Base-by-base conservation (phyloP, 2,329 filamentous ascomycete genomes). In the Hyphodiscus sp. region DNA sequence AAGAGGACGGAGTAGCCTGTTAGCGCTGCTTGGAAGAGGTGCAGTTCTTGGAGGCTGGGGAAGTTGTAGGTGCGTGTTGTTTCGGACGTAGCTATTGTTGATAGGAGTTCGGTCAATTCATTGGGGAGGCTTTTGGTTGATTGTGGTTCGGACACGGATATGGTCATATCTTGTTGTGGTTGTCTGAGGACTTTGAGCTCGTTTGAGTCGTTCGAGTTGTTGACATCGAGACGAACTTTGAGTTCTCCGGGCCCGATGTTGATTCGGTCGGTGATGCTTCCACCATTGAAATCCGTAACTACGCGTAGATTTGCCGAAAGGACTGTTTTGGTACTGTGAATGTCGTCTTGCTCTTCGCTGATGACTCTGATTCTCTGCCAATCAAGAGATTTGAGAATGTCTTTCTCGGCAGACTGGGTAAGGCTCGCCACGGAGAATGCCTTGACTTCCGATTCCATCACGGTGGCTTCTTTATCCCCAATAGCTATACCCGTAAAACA, bases 1-100 rank as follows among this genome's bases (percentile, higher is more conserved):
- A 85, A 91, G 8, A 87, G 72, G 16, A 96, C 89, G 23, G 76
- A 76, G 69, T 87, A 95, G 0, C 91, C 89, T 0, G 90, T 95
- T 52, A 95, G 74, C 2, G 89, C 87, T 47, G 77, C 75, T 67
- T 96, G 82, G 69, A 96, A 95, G 8, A 76, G 73, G 67, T 96
- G 91, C 11, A 96, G 74, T 61, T 91, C 85, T 68, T 73, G 71
- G 47, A 85, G 69, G 41, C 76, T 79, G n/a, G 76, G 75, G 63
- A 90, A 90, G 47, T 81, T 80, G 62, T 89, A 85, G 1, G 81
- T 86, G 26, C 91, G 83, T 50, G 91, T 79, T 0, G 89, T 64
- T 49, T 90, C 45, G 80, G 78, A 20, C 76, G 77, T 63, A 58
- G 77, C 69, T 67, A 87, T 47, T 71, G 68, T 57, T 67, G 52